A percentile compares a stretch with the other conserved stretches of the same genome.
These are phyloP conservation scores for Trametes maxima DNA, from an alignment of 768 basidiomycete species.

Conservation along the genomic window DNA sequence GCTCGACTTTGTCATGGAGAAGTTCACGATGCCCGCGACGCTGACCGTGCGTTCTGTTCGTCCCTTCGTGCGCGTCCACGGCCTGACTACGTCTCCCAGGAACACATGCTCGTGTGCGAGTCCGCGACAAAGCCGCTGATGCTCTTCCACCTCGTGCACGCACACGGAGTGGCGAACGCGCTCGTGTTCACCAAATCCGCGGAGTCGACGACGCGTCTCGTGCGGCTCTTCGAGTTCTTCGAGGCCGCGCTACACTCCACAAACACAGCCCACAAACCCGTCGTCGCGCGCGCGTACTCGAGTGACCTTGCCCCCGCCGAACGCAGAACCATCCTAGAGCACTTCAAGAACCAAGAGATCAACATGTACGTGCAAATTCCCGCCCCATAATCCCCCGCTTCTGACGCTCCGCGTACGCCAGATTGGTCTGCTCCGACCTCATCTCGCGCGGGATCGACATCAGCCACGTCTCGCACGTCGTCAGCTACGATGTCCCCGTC, in stretches of 20 bases:
- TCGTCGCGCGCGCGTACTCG: slow-evolving; percentile 76
- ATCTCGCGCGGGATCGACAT: slow-evolving; percentile 97
- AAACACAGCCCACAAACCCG: slow-evolving; percentile 18
- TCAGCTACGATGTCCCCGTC: slow-evolving; percentile 95
- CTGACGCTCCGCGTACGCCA: slow-evolving; percentile 34
- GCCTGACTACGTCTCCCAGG: slow-evolving; percentile 44
- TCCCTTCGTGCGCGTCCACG: background rate
- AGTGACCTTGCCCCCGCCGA: slow-evolving; percentile 78
- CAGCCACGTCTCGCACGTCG: slow-evolving; percentile 86
- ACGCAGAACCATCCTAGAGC: slow-evolving; percentile 73
- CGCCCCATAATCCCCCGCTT: background rate
- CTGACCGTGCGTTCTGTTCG: slow-evolving; percentile 56
- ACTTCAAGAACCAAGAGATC: slow-evolving; percentile 80
- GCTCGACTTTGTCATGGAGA: slow-evolving; percentile 66
- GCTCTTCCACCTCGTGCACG: slow-evolving; percentile 83
- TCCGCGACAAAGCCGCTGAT: slow-evolving; percentile 84
- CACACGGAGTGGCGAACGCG: slow-evolving; percentile 60
- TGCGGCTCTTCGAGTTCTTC: slow-evolving; percentile 81
- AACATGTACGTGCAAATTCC: slow-evolving; percentile 62
- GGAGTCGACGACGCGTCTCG: slow-evolving; percentile 84
- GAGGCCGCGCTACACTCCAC: slow-evolving; percentile 41
- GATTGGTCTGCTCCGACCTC: slow-evolving; percentile 94
- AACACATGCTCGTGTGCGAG: slow-evolving; percentile 84
- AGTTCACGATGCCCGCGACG: slow-evolving; percentile 79
- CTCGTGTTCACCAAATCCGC: slow-evolving; percentile 97